Base-by-base conservation (phyloP, 2,329 filamentous ascomycete species). In the Alternaria atra region DNA sequence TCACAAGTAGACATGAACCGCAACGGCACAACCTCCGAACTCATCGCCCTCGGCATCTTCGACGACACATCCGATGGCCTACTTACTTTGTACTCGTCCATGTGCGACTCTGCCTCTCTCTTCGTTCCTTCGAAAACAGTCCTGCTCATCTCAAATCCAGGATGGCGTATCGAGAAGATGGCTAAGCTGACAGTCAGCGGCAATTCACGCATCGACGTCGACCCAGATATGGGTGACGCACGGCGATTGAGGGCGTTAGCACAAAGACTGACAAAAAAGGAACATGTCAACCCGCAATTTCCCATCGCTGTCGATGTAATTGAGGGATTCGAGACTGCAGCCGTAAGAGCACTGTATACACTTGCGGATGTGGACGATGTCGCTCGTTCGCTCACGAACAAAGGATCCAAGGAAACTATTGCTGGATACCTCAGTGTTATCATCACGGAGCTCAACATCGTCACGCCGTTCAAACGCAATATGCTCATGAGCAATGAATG, bases 61-160 rank as follows among this genome's bases (percentile, higher is more conserved):
- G 87, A 90, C 70, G 82, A 89, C 66, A 88, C 86, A 0, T 81
- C 81, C 1, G 82, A 83, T 60, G 83, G 82, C 5, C 77, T 80
- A 2, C 74, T 89, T n/a, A 86, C 82, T 15, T 75, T 89, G 5
- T 89, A 86, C 83, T 82, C 82, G 35, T 80, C 82, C n/a, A 76
- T 84, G 46, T 80, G 83, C 52, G 69, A 74, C 32, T 84, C 82
- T 0, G 79, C 81, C 2, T 74, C 78, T 6, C 55, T 70, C 2
- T 86, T 85, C 82, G 61, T 71, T 5, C 80, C 85, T 3, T 83
- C 81, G 35, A 69, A 80, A 23, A 86, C 85, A 0, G 71, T 86
- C 5, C 73, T 88, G 0, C 77, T 87, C 37, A 80, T 88, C 37
- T 81, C 81, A 0, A 79, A 75, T n/a, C 82, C 84, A 7, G 76